phyloP scores from a whole-genome alignment of 1,284 basidiomycete species.

The Wolfiporia cocos region DNA sequence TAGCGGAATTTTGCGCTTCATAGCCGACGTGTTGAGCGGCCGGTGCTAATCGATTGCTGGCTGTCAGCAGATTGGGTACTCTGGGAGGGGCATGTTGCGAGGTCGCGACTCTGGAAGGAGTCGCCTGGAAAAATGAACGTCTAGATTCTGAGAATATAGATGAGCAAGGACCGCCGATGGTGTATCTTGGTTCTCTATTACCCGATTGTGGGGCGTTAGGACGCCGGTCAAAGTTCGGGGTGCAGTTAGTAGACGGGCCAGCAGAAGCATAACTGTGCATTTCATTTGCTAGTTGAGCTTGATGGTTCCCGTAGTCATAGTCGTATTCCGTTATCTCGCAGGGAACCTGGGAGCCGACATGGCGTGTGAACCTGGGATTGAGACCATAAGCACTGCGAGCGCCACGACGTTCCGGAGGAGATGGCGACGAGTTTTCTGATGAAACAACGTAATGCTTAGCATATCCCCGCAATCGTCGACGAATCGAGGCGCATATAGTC shows the following conservation, averaged over 20 bases:
- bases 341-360: background rate
- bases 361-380: constrained; percentile 2
- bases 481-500: constrained; percentile 38
- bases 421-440: constrained; percentile 36
- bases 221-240: constrained; percentile 3
- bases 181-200: constrained; percentile 1
- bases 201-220: constrained; percentile 3
- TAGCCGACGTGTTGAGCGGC: background rate
- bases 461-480: too few relatives aligned
- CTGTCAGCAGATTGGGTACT: background rate
- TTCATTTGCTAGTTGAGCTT: too few relatives aligned
- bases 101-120: background rate
- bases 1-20: constrained; percentile 3
- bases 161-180: background rate
- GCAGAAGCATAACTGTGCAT: background rate
- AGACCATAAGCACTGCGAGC: constrained; percentile 3
- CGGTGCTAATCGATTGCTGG: constrained; percentile 1
- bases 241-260: constrained; percentile 1
- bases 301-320: too few relatives aligned
- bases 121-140: constrained; percentile 1
- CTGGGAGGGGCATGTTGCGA: background rate
- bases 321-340: too few relatives aligned
- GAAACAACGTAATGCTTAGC: too few relatives aligned
- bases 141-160: constrained; percentile 1
- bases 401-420: constrained; percentile 25